phyloP scores from a whole-genome alignment of 2,329 filamentous ascomycete species.

The Tetracladium maxilliforme region DNA sequence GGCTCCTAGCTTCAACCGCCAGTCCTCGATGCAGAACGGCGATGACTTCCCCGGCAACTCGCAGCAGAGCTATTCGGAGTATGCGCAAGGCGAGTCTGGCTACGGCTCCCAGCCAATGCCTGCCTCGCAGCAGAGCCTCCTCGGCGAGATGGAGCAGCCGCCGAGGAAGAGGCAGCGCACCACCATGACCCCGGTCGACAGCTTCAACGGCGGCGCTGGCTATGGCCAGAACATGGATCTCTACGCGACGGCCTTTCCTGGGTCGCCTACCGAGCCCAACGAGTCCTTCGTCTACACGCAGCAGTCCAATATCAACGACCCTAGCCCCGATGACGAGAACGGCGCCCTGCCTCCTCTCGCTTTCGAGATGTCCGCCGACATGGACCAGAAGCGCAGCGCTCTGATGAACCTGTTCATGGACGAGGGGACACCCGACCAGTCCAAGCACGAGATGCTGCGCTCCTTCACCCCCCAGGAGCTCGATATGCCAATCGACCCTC shows the following conservation, averaged over 20 bases:
- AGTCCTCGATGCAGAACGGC: slow-evolving; percentile 55
- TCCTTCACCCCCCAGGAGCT: slow-evolving; percentile 67
- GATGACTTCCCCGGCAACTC: slow-evolving; percentile 53
- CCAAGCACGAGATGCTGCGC: slow-evolving; percentile 62
- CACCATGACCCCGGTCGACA: too few relatives aligned
- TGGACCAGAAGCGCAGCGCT: slow-evolving; percentile 67
- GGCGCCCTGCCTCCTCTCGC: slow-evolving; percentile 51
- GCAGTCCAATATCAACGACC: slow-evolving; percentile 27
- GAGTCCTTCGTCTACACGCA: slow-evolving; percentile 59
- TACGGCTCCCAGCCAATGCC: too few relatives aligned
- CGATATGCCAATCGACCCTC: slow-evolving; percentile 82
- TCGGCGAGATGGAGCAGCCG: too few relatives aligned
- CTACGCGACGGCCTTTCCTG: too few relatives aligned
- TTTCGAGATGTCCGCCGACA: slow-evolving; percentile 43
- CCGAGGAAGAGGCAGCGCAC: too few relatives aligned
- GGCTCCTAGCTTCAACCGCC: slow-evolving; percentile 55
- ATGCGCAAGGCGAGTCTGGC: too few relatives aligned
- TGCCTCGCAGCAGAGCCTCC: slow-evolving; percentile 14
- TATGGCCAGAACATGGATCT: too few relatives aligned
- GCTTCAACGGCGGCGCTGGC: too few relatives aligned
- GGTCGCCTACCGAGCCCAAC: slow-evolving; percentile 66
- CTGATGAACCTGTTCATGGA: slow-evolving; percentile 77
- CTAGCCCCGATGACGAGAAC: slow-evolving; percentile 39
- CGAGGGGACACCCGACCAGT: slow-evolving; percentile 51
- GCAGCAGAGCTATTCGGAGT: slow-evolving; percentile 81